Percentiles rank a stretch among this genome's conserved stretches.
Evolutionary conservation across 495 filamentous ascomycete genomes (phyloP).

Genomic region (Aspergillus steynii): DNA sequence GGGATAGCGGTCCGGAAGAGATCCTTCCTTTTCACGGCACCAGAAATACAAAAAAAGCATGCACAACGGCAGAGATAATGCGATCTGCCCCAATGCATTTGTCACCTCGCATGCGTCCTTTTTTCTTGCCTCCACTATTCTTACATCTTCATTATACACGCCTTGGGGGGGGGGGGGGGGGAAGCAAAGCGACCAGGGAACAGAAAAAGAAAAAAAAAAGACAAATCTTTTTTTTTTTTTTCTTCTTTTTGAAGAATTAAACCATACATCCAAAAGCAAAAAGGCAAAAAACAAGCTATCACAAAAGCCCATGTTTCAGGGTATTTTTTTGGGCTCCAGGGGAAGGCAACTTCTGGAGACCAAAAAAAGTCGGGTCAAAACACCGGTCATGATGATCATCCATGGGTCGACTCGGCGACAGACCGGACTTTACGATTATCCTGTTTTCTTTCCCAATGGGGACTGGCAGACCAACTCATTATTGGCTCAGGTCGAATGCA

Average conservation of each 20-base stretch:
- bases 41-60: neutral
- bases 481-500: constrained; percentile 4
- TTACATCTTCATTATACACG: neutral
- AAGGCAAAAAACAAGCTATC: neutral
- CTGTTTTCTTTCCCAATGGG: constrained; percentile 6
- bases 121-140: neutral
- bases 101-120: neutral
- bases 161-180: neutral
- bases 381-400: constrained; percentile 19
- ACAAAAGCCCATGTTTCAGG: constrained; percentile 6
- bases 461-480: neutral
- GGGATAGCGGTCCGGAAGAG: neutral
- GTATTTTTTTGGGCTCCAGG: constrained; percentile 7
- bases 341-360: constrained; percentile 7
- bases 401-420: constrained; percentile 17
- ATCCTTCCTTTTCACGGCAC: neutral
- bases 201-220: neutral
- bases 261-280: neutral
- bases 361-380: constrained; percentile 11
- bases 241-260: neutral
- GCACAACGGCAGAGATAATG: neutral
- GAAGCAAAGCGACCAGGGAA: neutral
- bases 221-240: neutral
- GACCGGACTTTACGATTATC: constrained; percentile 9
- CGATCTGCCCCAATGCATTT: neutral